Base-by-base conservation (phyloP, 495 filamentous ascomycete species). In the Hypomontagnella submonticulosa region DNA sequence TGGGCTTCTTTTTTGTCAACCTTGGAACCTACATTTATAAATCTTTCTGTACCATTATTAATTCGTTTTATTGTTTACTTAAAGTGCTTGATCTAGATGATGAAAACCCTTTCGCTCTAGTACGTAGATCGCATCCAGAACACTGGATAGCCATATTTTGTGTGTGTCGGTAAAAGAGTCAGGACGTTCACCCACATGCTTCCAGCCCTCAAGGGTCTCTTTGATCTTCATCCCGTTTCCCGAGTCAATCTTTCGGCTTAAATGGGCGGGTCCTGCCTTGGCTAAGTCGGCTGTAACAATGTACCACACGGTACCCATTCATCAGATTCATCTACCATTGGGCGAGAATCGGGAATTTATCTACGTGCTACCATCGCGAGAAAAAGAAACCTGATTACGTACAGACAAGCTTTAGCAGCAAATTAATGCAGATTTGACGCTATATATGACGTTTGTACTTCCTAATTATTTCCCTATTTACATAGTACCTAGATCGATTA, bases 231-330 rank as follows among this genome's bases (percentile, higher is more conserved):
- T 69, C 66, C 66, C 66, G 66, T 69, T 33, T 60, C 66, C 66
- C 66, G 66, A 69, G 66, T 69, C 66, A 61, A 61, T 54, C 60
- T 68, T 54, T 59, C 65, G 65, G 65, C 65, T 68, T 55, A 63
- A 63, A 38, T 53, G 49, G 59, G 54, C 37, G 61, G 58, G n/a
- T 52, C 57, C 36, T 34, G 49, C 59, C 49, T 56, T 54, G 65
- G 42, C 32, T 60, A 4, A 27, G 54, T 68, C 65, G 65, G 65
- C 59, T 68, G 59, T 53, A 56, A 67, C 51, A 64, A 48, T 41
- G 50, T 40, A 58, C 44, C 20, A 33, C 9, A 42, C 42, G n/a
- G 57, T 41, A 67, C 43, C 57, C 50, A 57, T 57, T 57, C 20
- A 18, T 16, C 32, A 58, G 20, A 51, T 51, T 27, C 9, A 0